Evolutionary conservation across 1,284 basidiomycete genomes (phyloP), one percentile per base, ranked within the genome.

Genomic region (Phenoliferia sp.): DNA sequence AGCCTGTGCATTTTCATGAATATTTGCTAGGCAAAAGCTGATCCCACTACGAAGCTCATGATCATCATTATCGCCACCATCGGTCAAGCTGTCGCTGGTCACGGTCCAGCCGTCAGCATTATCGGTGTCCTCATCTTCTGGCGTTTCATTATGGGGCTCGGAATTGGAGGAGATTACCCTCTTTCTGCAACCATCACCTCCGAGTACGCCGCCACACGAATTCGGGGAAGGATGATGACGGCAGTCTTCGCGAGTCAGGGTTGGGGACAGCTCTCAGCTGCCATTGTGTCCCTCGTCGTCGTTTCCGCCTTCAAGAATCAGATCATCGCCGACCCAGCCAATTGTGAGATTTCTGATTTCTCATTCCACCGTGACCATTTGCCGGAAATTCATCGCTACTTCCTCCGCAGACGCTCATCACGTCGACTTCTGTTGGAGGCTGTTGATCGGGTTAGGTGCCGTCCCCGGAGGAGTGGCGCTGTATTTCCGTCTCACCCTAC

Each of bases 181-280:
- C 88, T 90, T 87, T 83, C 82, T 1, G 80, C 83, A 35, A 78
- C 79, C 69, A 82, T 82, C 74, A 81, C 82, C 32, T 82, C 81
- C 39, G 90, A 93, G 77, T 92, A 91, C 74, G 87, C 90, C 3
- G 84, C 88, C 0, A 87, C 86, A 39, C 83, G 84, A 66, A 88
- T 87, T 65, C 84, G 90, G 29, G 89, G 48, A 6, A 52, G 48
- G 48, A 52, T 52, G 48, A 52, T 52, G 48, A 52, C 48, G 7
- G 48, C 79, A 67, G 81, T 82, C 69, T 82, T 82, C 76, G 80
- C 80, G 61, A 80, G 79, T 54, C 70, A 74, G 65, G 73, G 73
- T n/a, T 74, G 74, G 68, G 76, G 73, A 62, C 86, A 85, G 57
- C 82, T 91, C 83, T 83, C 82, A 64, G 89, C 88, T 67, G 86